These are phyloP conservation scores for Arthrobotrys conoides DNA, from an alignment of 2,329 filamentous ascomycete species.

Conservation along the genomic window DNA sequence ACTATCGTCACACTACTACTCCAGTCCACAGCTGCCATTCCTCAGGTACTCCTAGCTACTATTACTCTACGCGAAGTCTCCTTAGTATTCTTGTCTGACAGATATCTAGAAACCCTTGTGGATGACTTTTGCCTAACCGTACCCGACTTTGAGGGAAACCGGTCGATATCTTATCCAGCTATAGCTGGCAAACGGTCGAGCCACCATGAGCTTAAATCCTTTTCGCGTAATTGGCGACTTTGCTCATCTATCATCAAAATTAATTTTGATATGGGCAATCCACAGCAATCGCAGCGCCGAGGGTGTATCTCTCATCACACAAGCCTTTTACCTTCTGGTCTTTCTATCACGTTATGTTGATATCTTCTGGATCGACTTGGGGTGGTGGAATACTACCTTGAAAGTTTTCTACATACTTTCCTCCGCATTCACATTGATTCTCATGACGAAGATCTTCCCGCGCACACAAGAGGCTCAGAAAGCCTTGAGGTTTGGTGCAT, in stretches of 20 bases:
- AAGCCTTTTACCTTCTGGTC: slow-evolving; percentile 86
- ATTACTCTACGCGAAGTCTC: too few species aligned
- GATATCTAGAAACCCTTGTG: too few species aligned
- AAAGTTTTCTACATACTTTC: slow-evolving; percentile 91
- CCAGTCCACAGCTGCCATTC: neutral
- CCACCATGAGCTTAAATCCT: slow-evolving; percentile 63
- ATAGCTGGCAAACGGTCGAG: too few species aligned
- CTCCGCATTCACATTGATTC: slow-evolving; percentile 85
- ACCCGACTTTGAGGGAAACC: neutral
- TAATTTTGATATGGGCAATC: slow-evolving; percentile 90
- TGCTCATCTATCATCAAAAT: slow-evolving; percentile 87
- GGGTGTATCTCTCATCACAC: slow-evolving; percentile 90
- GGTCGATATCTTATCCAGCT: neutral
- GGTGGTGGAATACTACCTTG: slow-evolving; percentile 81
- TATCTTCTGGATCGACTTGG: slow-evolving; percentile 73
- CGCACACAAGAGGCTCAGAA: slow-evolving; percentile 90
- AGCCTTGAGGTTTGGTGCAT: slow-evolving; percentile 89
- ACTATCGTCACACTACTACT: neutral
- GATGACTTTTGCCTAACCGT: too few species aligned
- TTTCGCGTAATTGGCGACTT: slow-evolving; percentile 87
- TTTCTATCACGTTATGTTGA: slow-evolving; percentile 91
- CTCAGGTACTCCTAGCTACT: too few species aligned
- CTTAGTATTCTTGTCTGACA: neutral
- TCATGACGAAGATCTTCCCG: slow-evolving; percentile 89
- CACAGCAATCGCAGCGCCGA: slow-evolving; percentile 89